Conservation (phyloP, 2,329 filamentous ascomycete species). For the Colletotrichum sp. region DNA sequence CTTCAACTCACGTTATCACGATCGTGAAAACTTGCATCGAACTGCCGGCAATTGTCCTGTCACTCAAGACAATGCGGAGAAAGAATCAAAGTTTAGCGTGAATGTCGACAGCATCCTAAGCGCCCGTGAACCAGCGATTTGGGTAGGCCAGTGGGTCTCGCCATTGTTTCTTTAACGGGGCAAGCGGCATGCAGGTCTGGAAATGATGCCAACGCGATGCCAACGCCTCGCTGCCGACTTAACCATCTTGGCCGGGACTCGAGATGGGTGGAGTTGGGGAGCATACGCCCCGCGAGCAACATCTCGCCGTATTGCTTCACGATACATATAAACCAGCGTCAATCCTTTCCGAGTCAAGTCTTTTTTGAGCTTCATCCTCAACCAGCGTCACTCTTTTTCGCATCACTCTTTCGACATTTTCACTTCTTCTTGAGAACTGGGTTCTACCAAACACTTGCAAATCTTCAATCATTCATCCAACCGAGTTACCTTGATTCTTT, state of each 20-base stretch:
- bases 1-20: not conserved
- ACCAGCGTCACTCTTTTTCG: not conserved
- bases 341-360: not conserved
- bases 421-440: not conserved
- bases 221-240: not conserved
- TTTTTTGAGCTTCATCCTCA: not conserved
- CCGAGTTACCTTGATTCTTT: not conserved
- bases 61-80: not conserved
- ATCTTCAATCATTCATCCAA: not conserved
- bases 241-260: constrained; percentile 1
- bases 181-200: not conserved
- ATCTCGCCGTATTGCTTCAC: not conserved
- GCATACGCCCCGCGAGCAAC: not conserved
- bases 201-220: constrained; percentile 9
- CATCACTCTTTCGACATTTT: not conserved
- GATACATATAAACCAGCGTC: not conserved
- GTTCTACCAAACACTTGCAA: not conserved
- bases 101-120: not conserved
- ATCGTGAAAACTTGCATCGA: not conserved
- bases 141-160: not conserved
- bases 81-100: not conserved
- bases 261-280: not conserved
- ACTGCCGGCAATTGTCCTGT: not conserved
- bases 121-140: not conserved
- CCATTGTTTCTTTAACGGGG: not conserved